Evolutionary conservation across 2,329 filamentous ascomycete genomes (phyloP), one percentile per base, ranked within the genome.

Genomic region (Pseudonectria foliicola): DNA sequence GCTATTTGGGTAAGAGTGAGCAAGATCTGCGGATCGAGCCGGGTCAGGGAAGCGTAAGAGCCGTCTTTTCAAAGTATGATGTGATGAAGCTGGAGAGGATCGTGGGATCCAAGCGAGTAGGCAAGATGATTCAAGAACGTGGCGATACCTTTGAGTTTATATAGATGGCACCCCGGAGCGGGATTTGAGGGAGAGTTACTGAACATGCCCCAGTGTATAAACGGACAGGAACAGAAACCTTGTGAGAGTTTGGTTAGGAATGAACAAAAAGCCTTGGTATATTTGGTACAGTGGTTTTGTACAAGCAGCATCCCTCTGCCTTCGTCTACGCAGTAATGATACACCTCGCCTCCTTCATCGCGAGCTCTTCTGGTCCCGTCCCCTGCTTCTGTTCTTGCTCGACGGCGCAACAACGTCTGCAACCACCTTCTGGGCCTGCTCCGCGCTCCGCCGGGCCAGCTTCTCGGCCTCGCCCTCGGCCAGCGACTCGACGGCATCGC

Each of bases 141-240:
- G 81, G 80, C 4, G 90, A 96, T 73, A 92, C 85, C 1, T 98
- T 96, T 74, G 89, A 95, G 56, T 96, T 96, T 70, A 71, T 94
- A 42, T 95, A 75, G 54, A 43, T 42, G 25, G 15, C 35, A 36
- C 15, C 13, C 42, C 39, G 12, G 21, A 3, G n/a, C 27, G 16
- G 13, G 24, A 6, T 18, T 15, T 15, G 21, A 10, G 13, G n/a
- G n/a, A 13, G 15, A 24, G 23, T 33, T 25, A n/a, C 18, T 21
- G 18, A 6, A 21, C 5, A 21, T 21, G 18, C 8, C 18, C 18
- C 18, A 21, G 5, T 21, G 8, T 26, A 33, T 45, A 44, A 35
- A 16, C 40, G 38, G 33, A 48, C 31, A 48, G 36, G 30, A 26
- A 37, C 27, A 37, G 27, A 28, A 40, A 45, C 30, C 28, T 34